phyloP scores from a whole-genome alignment of 2,329 filamentous ascomycete genomes.

The Chaetomiaceae sp. region DNA sequence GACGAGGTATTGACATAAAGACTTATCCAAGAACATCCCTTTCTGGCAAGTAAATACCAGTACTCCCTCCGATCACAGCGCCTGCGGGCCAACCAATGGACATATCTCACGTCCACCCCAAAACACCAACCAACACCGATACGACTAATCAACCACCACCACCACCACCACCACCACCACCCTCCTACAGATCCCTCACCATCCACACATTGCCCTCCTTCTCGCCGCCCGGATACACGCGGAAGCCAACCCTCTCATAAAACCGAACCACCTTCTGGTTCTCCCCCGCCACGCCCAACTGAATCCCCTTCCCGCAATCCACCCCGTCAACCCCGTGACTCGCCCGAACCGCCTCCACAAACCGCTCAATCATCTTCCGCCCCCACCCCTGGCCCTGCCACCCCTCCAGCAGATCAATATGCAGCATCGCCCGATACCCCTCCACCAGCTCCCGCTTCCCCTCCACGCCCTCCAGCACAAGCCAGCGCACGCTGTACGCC shows the following conservation, averaged over 20 bases:
- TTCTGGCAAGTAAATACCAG: too few species aligned
- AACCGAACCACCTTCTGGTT: conserved; percentile 46
- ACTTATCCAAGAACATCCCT: too few species aligned
- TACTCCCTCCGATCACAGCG: too few species aligned
- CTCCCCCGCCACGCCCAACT: conserved; percentile 43
- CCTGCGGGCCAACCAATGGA: too few species aligned
- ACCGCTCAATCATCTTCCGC: conserved; percentile 37
- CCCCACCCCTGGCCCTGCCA: conserved; percentile 45
- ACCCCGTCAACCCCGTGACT: conserved; percentile 29
- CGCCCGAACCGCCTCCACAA: too few species aligned
- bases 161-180: too few species aligned
- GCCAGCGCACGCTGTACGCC: conserved; percentile 39
- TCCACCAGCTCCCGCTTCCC: conserved; percentile 34
- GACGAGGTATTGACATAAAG: too few species aligned
- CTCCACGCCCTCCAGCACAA: conserved; percentile 35
- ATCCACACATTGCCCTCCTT: conserved; percentile 38
- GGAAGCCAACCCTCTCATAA: conserved; percentile 46
- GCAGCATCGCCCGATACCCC: conserved; percentile 43
- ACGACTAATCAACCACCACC: too few species aligned
- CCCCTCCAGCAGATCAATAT: conserved; percentile 44
- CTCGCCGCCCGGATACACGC: conserved; percentile 35
- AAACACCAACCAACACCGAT: too few species aligned
- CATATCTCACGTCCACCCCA: too few species aligned
- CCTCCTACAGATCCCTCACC: conserved; percentile 36
- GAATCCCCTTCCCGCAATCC: conserved; percentile 37